Base-by-base conservation (phyloP, 1,284 basidiomycete genomes). In the Cryptococcus sp. region DNA sequence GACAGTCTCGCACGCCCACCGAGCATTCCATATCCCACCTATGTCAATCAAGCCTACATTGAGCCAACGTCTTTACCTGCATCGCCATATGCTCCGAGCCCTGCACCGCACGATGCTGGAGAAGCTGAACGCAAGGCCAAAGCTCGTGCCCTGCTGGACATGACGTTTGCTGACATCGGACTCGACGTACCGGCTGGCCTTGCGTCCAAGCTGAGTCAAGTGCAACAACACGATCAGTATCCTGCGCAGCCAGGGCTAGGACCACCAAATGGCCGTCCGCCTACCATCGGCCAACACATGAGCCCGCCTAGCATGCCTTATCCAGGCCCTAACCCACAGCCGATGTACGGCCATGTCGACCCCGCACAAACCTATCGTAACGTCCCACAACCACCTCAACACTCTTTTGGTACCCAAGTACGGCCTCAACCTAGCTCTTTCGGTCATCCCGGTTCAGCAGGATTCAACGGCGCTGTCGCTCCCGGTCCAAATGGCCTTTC, bases 91-190 rank as follows among this genome's bases (percentile, higher is more conserved):
- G 64, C 68, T 10, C 50, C 55, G 1, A 65, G 57, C 40, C 30
- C 30, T 8, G 19, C 64, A 7, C 39, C 43, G 5, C 20, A 42
- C 6, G 54, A 22, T 1, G n/a, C 47, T n/a, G 55, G 66, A 5
- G 57, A 63, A 15, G 58, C 58, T 17, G 63, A 66, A 30, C 51
- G 69, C 25, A 47, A 54, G 22, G 62, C 55, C 5, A 69, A 62
- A 53, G 70, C 70, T 47, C 53, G 64, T 5, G 65, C 66, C 27
- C 38, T 73, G 20, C 57, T 73, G 42, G 71, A 73, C 30, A 64
- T 65, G 64, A 71, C 66, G 3, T 53, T 68, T 8, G 65, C 67
- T 19, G 72, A 70, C 2, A 63, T 70, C 23, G 67, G 61, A 16
- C 25, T 61, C 2, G 65, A 64, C 45, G 47, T 40, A 19, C 60